Evolutionary conservation across 208 protist genomes (phyloP).

Genomic region (Leptomonas pyrrhocoris): DNA sequence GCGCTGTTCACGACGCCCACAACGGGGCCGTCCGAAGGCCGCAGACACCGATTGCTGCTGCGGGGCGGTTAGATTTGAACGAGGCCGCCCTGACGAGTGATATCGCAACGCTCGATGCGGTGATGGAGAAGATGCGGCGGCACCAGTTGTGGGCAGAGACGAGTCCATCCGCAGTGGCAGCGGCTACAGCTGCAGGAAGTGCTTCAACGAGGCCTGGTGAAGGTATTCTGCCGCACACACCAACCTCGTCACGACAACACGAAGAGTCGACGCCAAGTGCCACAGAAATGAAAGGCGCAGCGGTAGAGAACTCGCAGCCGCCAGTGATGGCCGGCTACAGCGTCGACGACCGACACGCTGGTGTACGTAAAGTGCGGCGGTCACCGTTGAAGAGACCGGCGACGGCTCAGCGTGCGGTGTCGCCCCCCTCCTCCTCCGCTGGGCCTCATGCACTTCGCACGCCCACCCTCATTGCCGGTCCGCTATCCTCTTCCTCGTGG

Average conservation of each 20-base stretch:
- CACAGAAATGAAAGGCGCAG: no score
- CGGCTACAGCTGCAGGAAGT: background rate
- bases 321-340: no score
- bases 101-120: conserved; percentile 17
- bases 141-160: conserved; percentile 23
- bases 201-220: no score
- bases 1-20: background rate
- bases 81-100: conserved; percentile 23
- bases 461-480: conserved; percentile 5
- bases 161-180: conserved; percentile 18
- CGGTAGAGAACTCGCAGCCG: no score
- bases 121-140: conserved; percentile 30
- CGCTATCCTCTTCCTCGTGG: background rate
- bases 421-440: background rate
- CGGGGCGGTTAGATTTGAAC: conserved; percentile 20
- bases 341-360: no score
- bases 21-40: background rate
- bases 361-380: no score
- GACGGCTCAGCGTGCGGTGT: conserved; percentile 6
- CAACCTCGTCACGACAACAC: no score
- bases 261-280: no score
- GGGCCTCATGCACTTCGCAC: background rate
- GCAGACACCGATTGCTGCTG: background rate
- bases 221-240: no score
- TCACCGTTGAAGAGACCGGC: no score